Evolutionary conservation across 1,139 yeast species (phyloP).

Genomic region (Nakaseomyces nivariensis): DNA sequence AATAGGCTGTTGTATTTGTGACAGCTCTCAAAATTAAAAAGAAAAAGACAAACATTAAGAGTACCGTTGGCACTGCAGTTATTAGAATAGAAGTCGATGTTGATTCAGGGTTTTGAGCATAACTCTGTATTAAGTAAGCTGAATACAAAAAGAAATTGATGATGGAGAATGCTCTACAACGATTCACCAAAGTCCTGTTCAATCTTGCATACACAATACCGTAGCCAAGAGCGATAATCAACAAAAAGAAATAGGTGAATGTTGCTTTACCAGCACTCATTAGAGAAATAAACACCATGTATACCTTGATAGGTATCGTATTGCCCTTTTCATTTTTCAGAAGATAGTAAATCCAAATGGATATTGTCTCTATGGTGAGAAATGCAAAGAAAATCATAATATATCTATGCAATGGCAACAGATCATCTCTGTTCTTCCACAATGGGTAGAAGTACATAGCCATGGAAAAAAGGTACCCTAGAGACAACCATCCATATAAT

Average conservation of each 20-base stretch:
- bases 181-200: constrained; percentile 61
- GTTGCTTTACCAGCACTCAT: constrained; percentile 73
- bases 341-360: constrained; percentile 85
- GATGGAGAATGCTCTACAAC: constrained; percentile 64
- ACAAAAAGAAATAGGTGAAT: constrained; percentile 71
- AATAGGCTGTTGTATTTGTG: constrained; percentile 56
- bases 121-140: constrained; percentile 56
- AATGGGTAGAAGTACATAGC: constrained; percentile 75
- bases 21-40: constrained; percentile 61
- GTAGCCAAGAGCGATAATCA: constrained; percentile 80
- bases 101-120: constrained; percentile 42
- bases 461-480: constrained; percentile 68
- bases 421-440: constrained; percentile 71
- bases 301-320: constrained; percentile 54
- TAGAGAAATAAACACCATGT: constrained; percentile 64
- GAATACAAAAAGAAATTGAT: constrained; percentile 61
- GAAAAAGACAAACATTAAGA: constrained; percentile 63
- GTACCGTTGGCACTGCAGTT: constrained; percentile 54
- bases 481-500: constrained; percentile 72
- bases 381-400: constrained; percentile 74
- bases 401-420: constrained; percentile 79
- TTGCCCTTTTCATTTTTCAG: constrained; percentile 52
- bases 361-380: constrained; percentile 69
- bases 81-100: constrained; percentile 32
- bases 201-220: constrained; percentile 82